These are phyloP conservation scores for Pyrenopolyporus hunteri DNA, from an alignment of 495 filamentous ascomycete species.

Conservation along the genomic window DNA sequence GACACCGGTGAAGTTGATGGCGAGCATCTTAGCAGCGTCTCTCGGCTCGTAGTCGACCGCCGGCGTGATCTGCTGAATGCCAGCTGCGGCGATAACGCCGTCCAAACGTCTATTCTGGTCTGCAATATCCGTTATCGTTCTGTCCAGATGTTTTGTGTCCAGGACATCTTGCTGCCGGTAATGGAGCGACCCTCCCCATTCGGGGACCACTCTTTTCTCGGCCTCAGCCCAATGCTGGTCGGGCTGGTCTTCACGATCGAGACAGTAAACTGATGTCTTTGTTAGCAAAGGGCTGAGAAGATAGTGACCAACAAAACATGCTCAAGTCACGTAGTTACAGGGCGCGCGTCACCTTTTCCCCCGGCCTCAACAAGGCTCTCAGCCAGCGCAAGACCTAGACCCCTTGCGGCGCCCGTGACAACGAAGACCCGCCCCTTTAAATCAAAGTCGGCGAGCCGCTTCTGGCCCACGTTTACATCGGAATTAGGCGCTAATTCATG, in stretches of 20 bases:
- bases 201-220: constrained; percentile 50
- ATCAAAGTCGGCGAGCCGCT: constrained; percentile 53
- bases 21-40: constrained; percentile 73
- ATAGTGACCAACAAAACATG: not conserved
- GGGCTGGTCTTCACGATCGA: constrained; percentile 62
- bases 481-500: constrained; percentile 29
- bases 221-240: constrained; percentile 60
- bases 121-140: constrained; percentile 61
- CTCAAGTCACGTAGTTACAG: not conserved
- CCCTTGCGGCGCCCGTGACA: constrained; percentile 67
- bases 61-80: constrained; percentile 71
- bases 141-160: constrained; percentile 59
- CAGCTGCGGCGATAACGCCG: constrained; percentile 76
- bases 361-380: constrained; percentile 74
- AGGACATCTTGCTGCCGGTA: constrained; percentile 71
- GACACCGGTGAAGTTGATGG: constrained; percentile 76
- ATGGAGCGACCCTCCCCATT: constrained; percentile 63
- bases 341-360: constrained; percentile 59
- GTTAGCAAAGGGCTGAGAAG: constrained; percentile 7
- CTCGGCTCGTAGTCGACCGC: constrained; percentile 70
- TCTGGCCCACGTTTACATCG: constrained; percentile 35
- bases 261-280: constrained; percentile 60
- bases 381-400: constrained; percentile 69
- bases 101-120: constrained; percentile 63
- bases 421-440: constrained; percentile 64